phyloP scores from a whole-genome alignment of 106 monocot species.

The Dendrobium officinale region DNA sequence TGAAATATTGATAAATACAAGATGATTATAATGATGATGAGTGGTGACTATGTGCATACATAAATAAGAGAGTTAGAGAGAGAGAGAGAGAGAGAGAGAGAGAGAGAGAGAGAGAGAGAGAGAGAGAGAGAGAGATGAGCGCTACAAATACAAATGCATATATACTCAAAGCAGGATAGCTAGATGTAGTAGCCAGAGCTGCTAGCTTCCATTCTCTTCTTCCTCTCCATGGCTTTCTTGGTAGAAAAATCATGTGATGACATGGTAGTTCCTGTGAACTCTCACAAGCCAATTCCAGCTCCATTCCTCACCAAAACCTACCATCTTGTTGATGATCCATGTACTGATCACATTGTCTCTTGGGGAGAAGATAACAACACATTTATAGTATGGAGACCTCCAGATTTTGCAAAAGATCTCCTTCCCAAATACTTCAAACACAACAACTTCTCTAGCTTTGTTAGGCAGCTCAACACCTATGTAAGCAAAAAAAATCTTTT shows the following conservation, averaged over 20 bases:
- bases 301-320: constrained; percentile 90
- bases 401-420: constrained; percentile 80
- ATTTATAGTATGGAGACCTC: constrained; percentile 86
- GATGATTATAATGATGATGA: constrained; percentile 1
- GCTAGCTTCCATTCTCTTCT: not conserved
- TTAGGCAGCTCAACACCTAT: constrained; percentile 95
- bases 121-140: not conserved
- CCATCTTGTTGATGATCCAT: constrained; percentile 78
- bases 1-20: not conserved
- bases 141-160: not conserved
- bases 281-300: constrained; percentile 62
- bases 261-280: constrained; percentile 45
- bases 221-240: constrained; percentile 44
- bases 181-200: not conserved
- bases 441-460: constrained; percentile 97
- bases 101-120: not conserved
- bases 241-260: constrained; percentile 42
- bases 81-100: not conserved
- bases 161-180: not conserved
- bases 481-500: constrained; percentile 24
- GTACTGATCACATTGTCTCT: constrained; percentile 84
- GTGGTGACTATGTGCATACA: not conserved
- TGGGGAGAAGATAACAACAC: constrained; percentile 78
- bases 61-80: not conserved
- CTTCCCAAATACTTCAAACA: constrained; percentile 96